Conservation (phyloP, 2,329 filamentous ascomycete species). For the Triangularia setosa region DNA sequence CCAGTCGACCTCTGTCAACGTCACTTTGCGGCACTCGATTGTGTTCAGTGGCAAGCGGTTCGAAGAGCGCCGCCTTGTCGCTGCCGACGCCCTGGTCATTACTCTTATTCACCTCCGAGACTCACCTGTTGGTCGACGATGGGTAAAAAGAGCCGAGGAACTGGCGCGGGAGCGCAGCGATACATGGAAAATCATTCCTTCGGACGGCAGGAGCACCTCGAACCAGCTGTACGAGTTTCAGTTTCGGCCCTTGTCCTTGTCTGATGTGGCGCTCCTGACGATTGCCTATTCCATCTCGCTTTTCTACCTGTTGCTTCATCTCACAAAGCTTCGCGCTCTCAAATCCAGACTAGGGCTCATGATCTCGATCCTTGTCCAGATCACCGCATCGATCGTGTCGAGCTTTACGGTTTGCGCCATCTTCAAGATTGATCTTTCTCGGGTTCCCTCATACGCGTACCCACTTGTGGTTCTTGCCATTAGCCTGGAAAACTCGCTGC, state of each 20-base stretch:
- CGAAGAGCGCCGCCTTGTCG: constrained; percentile 60
- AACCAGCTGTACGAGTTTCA: constrained; percentile 74
- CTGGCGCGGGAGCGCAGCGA: constrained; percentile 47
- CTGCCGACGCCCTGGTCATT: constrained; percentile 74
- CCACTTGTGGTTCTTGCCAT: constrained; percentile 73
- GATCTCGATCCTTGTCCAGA: constrained; percentile 65
- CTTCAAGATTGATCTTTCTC: constrained; percentile 69
- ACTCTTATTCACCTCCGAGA: constrained; percentile 67
- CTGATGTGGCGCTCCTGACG: constrained; percentile 61
- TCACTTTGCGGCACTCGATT: constrained; percentile 71
- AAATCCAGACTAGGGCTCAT: constrained; percentile 73
- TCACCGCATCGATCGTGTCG: constrained; percentile 68
- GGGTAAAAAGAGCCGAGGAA: constrained; percentile 56
- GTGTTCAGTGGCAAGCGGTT: constrained; percentile 81
- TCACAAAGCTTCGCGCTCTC: constrained; percentile 68
- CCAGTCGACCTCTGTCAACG: constrained; percentile 63
- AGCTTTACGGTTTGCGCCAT: constrained; percentile 77
- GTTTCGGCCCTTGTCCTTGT: constrained; percentile 66
- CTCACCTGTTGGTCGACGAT: constrained; percentile 60
- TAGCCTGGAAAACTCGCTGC: constrained; percentile 75
- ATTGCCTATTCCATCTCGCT: constrained; percentile 62
- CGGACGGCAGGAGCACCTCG: constrained; percentile 48
- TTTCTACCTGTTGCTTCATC: constrained; percentile 61
- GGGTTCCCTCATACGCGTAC: constrained; percentile 70
- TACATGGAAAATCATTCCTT: constrained; percentile 64